These are phyloP conservation scores for Colletotrichum tropicicola DNA, from an alignment of 2,329 filamentous ascomycete genomes.

Conservation along the genomic window DNA sequence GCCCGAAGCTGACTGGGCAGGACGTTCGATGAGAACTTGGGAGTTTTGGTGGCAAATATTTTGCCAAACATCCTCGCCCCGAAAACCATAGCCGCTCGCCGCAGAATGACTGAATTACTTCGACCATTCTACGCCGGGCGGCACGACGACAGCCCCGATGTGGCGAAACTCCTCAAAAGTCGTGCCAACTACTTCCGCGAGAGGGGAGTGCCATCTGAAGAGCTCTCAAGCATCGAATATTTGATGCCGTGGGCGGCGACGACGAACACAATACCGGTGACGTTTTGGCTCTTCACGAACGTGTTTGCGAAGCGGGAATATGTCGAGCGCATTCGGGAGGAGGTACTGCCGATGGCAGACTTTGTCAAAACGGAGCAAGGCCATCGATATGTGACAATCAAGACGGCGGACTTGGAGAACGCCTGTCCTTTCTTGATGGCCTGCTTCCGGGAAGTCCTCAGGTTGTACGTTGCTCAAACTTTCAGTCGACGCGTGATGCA, in stretches of 20 bases:
- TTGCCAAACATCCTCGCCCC: constrained; percentile 36
- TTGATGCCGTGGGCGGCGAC: constrained; percentile 41
- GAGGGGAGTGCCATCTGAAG: constrained; percentile 37
- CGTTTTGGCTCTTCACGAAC: constrained; percentile 46
- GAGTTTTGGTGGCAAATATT: constrained; percentile 38
- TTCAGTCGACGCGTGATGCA: constrained; percentile 48
- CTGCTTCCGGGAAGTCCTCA: constrained; percentile 53
- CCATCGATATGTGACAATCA: constrained; percentile 37
- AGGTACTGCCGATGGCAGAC: constrained; percentile 37
- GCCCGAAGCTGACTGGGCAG: not conserved
- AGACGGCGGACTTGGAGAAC: constrained; percentile 44
- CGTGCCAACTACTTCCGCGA: constrained; percentile 38
- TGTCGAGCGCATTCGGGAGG: constrained; percentile 37
- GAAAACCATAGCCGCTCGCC: constrained; percentile 35
- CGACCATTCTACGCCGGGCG: constrained; percentile 39
- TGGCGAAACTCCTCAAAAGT: constrained; percentile 38
- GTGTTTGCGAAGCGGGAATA: constrained; percentile 39
- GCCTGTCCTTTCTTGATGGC: constrained; percentile 51
- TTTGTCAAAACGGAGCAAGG: constrained; percentile 1
- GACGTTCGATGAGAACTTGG: constrained; percentile 38
- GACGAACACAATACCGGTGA: constrained; percentile 46
- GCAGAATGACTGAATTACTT: constrained; percentile 36
- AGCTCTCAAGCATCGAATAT: constrained; percentile 41
- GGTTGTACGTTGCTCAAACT: constrained; percentile 46
- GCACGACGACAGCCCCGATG: constrained; percentile 36